Base-by-base conservation (phyloP, 1,139 yeast species). In the Protomyces inouyei region DNA sequence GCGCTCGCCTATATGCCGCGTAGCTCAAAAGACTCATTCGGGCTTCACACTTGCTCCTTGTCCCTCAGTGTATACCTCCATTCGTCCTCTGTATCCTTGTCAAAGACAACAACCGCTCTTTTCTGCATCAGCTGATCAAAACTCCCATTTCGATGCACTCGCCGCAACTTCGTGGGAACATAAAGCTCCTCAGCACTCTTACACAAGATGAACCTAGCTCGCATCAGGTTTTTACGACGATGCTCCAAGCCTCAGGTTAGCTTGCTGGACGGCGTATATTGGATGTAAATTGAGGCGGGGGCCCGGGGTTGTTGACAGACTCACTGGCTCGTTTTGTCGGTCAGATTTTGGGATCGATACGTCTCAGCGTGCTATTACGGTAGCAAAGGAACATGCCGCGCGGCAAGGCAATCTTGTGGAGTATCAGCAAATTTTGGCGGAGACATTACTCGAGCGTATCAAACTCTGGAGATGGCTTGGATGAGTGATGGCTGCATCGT, bases 271-370 rank as follows among this genome's bases (percentile, higher is more conserved):
- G 72, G 80, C 75, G 76, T 14, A 92, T 85, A 0, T 77, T 93
- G 67, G 99, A 93, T 73, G 86, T 93, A 64, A 98, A 98, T 0
- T 95, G 98, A 73, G 99, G 99, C 25, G 99, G 98, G 5, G 99
- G n/a, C n/a, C n/a, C n/a, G n/a, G n/a, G 99, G 0, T 85, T 93
- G 35, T 78, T 93, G 52, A 79, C 92, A 3, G 99, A 93, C 73
- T 85, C 95, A 0, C 76, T 93, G 73, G 97, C 97, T 0, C 79
- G 99, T 69, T 77, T 88, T 70, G 84, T 90, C 6, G 76, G 79
- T 9, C 73, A 76, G 3, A 97, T 93, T 3, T 79, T 79, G 63
- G 99, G 96, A 84, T 93, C 59, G 99, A 93, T 75, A 80, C 93
- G 70, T 88, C 97, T 0, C 79, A 82, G 0, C 95, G 90, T 55